These are phyloP conservation scores for Aspergillus cejpii DNA, from an alignment of 2,329 filamentous ascomycete genomes.

Conservation along the genomic window DNA sequence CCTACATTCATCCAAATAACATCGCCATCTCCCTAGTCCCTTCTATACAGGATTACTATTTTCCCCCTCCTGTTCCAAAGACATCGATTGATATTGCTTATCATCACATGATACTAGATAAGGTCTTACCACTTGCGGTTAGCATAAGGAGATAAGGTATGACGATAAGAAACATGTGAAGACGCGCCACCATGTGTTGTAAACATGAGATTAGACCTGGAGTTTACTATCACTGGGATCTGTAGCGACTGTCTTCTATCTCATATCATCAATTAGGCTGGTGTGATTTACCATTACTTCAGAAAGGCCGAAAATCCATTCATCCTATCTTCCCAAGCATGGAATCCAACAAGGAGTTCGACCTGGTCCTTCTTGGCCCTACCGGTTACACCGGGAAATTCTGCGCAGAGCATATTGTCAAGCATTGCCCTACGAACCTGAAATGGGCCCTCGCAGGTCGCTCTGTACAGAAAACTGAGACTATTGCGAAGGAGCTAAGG, in stretches of 20 bases:
- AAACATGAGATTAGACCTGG: not conserved
- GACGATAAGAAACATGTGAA: not conserved
- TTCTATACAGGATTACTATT: too few relatives aligned
- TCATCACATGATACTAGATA: not conserved
- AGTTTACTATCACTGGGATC: too few relatives aligned
- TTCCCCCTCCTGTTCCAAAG: too few relatives aligned
- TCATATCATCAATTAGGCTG: too few relatives aligned
- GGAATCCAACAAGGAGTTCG: slow-evolving; percentile 50
- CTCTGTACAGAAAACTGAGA: slow-evolving; percentile 66
- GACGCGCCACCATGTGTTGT: not conserved
- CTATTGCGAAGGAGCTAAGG: slow-evolving; percentile 61
- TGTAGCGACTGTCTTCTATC: too few relatives aligned
- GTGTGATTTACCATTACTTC: too few relatives aligned
- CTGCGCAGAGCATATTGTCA: slow-evolving; percentile 67
- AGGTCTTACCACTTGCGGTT: not conserved
- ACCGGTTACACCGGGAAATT: slow-evolving; percentile 79
- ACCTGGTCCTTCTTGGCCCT: slow-evolving; percentile 60
- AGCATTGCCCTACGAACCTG: slow-evolving; percentile 63
- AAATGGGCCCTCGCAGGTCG: slow-evolving; percentile 87
- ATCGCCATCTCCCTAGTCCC: too few relatives aligned
- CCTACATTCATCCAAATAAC: too few relatives aligned
- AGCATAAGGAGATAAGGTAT: not conserved
- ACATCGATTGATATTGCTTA: too few relatives aligned
- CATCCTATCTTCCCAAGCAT: slow-evolving; percentile 26
- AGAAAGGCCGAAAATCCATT: too few relatives aligned